Evolutionary conservation across 2,329 filamentous ascomycete genomes (phyloP), one percentile per base, ranked within the genome.

Genomic region (Amesomyces nigricolor): DNA sequence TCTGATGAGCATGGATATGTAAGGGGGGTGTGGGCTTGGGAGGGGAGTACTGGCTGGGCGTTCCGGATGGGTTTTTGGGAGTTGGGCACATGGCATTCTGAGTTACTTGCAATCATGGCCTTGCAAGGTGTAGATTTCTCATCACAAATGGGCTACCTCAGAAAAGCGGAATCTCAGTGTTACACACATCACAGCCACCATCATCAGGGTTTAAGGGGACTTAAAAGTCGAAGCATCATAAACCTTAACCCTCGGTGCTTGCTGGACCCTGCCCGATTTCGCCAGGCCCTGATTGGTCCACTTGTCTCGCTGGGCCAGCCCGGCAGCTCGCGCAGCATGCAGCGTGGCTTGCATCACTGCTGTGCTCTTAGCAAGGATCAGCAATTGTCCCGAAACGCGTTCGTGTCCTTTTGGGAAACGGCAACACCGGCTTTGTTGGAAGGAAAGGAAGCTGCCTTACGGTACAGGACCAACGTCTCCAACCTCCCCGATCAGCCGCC

Each of bases 1-100:
- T 67, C 72, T 86, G 55, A 92, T 95, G 88, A 89, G 86, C 61
- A 91, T 94, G 85, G 88, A 91, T 53, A 75, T 83, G 73, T 83
- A 68, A 74, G 40, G 14, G 35, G 14, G 7, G 22, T 16, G 13
- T 16, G 46, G 22, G 42, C 19, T 39, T 26, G 10, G 16, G 46
- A 22, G 32, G 32, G 22, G 22, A 26, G 22, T 6, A 26, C n/a
- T 26, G 32, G 30, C 37, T 40, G n/a, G 45, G 54, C 39, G 50
- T 53, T 47, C 22, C 14, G 35, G 47, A 29, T 45, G 43, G 50
- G n/a, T 46, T 44, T 14, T 38, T 16, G 17, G 29, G 46, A 13
- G 30, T 47, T 47, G 42, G 35, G 42, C n/a, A 47, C 37, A 43
- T 22, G 32, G 16, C 6, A 38, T 29, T 2, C 43, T 16, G 26